Evolutionary conservation across 2,329 filamentous ascomycete genomes (phyloP).

Genomic region (Akanthomyces muscarius): DNA sequence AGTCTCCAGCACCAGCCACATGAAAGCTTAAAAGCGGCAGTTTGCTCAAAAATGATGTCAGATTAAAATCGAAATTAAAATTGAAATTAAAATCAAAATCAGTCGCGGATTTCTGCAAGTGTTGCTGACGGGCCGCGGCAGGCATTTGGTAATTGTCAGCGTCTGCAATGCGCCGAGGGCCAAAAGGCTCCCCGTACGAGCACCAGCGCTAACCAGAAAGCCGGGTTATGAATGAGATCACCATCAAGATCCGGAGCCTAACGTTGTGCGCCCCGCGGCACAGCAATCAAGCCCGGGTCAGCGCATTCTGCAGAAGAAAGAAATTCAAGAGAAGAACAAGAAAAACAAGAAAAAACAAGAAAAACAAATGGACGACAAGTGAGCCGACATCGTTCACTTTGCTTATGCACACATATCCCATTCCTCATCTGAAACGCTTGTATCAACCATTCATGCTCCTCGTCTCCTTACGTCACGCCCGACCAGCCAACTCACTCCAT

Average conservation of each 20-base stretch:
- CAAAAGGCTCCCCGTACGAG: not conserved
- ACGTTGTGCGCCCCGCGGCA: too few relatives aligned
- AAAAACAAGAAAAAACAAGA: too few relatives aligned
- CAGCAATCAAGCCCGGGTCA: too few relatives aligned
- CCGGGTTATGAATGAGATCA: too few relatives aligned
- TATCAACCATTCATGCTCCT: not conserved
- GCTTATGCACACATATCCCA: not conserved
- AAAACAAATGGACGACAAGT: too few relatives aligned
- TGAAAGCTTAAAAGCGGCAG: not conserved
- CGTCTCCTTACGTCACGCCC: not conserved
- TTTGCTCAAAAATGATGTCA: not conserved
- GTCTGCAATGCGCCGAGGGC: not conserved
- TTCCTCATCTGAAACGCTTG: conserved; percentile 1
- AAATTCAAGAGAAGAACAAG: too few relatives aligned
- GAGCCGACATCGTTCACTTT: too few relatives aligned
- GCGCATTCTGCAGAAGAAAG: too few relatives aligned
- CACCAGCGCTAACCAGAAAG: not conserved
- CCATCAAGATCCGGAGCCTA: not conserved
- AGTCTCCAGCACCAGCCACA: not conserved
- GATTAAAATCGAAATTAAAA: not conserved
- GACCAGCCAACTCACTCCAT: not conserved
- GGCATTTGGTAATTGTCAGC: too few relatives aligned
- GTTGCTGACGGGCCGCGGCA: not conserved
- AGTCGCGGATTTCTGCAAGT: not conserved
- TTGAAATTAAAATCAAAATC: too few relatives aligned